Base-by-base conservation (phyloP, 108 stramenopile species). In the Fragilaria radians region DNA sequence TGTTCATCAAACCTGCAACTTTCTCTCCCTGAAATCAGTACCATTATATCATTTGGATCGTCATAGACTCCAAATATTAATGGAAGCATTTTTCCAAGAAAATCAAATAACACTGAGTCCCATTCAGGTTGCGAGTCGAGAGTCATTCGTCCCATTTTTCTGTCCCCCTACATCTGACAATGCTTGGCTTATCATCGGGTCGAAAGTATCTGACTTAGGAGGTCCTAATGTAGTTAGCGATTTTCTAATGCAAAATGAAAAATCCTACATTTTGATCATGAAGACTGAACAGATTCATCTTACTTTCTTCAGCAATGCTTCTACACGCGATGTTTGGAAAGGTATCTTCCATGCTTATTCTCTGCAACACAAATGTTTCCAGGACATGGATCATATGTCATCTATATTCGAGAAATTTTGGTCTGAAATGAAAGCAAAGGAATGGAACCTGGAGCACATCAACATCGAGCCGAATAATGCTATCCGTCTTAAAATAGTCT, bases 1-100 rank as follows among this genome's bases (percentile, higher is more conserved):
- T 21, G 61, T 75, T 5, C 92, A 95, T 54, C 87, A 95, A 56
- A 62, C 58, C 18, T 90, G 82, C 50, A 93, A 81, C 48, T 93
- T 88, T 70, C 45, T 72, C 23, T 82, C 89, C n/a, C 56, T 97
- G 9, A 70, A 77, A 32, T 59, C 68, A 31, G 88, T 95, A 14
- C 79, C 82, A 17, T 65, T 96, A 50, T 56, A 54, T 9, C 84
- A 77, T 58, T 83, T 96, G 49, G 93, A 91, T 66, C 71, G 84
- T 36, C 89, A 88, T 59, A 79, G 89, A 27, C 54, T 91, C 47
- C 73, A 83, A 32, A 51, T 83, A 31, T 55, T 80, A 2, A 58
- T 91, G 48, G 67, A 77, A 24, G 50, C 69, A 1, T 86, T 81
- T 60, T 55, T 83, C 2, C 27, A 59, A 23, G 51, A 57, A 27